Evolutionary conservation across 805 yeast species (phyloP).

Genomic region (Suhomyces xylopsoci): DNA sequence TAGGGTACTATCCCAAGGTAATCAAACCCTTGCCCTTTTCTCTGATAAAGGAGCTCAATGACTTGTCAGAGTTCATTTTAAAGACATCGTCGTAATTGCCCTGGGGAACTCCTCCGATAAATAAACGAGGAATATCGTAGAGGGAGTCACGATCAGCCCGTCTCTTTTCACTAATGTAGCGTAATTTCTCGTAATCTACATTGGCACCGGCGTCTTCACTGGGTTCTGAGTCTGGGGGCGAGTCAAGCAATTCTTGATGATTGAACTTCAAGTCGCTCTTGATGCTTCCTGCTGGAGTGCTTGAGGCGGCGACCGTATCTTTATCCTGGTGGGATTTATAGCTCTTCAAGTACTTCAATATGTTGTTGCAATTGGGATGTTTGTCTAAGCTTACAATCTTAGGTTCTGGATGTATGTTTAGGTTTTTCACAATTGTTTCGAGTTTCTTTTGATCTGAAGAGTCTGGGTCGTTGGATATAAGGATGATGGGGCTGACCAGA

Average conservation of each 20-base stretch:
- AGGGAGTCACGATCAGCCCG: neutral
- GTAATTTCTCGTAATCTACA: neutral
- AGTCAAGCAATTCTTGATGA: conserved; percentile 5
- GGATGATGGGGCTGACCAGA: conserved; percentile 26
- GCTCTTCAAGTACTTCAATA: conserved; percentile 23
- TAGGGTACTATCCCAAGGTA: conserved; percentile 13
- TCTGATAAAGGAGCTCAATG: conserved; percentile 21
- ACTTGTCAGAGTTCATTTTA: conserved; percentile 15
- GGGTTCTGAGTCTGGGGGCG: conserved; percentile 4
- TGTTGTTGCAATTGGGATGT: conserved; percentile 28
- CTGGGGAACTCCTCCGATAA: conserved; percentile 32
- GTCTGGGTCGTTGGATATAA: conserved; percentile 23
- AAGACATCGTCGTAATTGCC: conserved; percentile 27
- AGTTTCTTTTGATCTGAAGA: conserved; percentile 10
- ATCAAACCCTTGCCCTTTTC: conserved; percentile 28
- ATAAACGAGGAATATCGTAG: conserved; percentile 29
- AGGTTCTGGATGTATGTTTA: conserved; percentile 34
- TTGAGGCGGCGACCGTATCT: neutral
- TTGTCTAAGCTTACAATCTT: conserved; percentile 26
- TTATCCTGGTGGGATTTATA: conserved; percentile 9
- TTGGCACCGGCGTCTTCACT: conserved; percentile 6
- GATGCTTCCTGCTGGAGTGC: neutral
- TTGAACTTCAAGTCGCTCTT: conserved; percentile 7
- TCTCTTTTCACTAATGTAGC: neutral
- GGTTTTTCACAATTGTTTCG: conserved; percentile 17